A percentile compares a stretch with the other conserved stretches of the same genome.
phyloP scores from a whole-genome alignment of 2,329 filamentous ascomycete genomes.

The Colletotrichum australisinense region DNA sequence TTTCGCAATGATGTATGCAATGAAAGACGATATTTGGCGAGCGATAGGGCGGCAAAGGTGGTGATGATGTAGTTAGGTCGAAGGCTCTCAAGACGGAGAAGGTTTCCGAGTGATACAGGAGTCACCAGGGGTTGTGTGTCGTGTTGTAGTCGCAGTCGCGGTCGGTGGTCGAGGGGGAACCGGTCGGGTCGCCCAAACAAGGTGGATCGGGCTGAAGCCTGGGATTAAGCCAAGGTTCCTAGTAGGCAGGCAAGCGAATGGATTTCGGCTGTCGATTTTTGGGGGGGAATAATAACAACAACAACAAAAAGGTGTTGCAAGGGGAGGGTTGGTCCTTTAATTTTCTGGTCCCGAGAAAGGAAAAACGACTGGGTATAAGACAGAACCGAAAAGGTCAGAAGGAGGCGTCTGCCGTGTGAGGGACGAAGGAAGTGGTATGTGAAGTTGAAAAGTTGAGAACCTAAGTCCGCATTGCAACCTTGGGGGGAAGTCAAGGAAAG shows the following conservation, averaged over 20 bases:
- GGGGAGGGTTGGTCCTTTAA: slow-evolving; percentile 2
- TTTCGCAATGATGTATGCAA: slow-evolving; percentile 1
- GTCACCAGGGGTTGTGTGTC: background rate
- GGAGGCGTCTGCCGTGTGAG: slow-evolving; percentile 2
- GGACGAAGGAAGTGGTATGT: slow-evolving; percentile 7
- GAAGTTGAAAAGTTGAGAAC: slow-evolving; percentile 6
- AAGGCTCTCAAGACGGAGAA: background rate
- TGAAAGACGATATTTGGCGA: background rate
- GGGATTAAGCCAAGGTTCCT: background rate
- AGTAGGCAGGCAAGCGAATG: slow-evolving; percentile 17
- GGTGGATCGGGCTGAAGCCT: slow-evolving; percentile 22
- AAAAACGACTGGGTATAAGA: slow-evolving; percentile 31
- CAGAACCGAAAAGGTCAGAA: slow-evolving; percentile 20
- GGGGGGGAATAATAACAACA: slow-evolving; percentile 3
- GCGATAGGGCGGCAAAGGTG: background rate
- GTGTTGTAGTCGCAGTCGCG: background rate
- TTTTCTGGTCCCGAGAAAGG: slow-evolving; percentile 1
- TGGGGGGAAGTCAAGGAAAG: background rate
- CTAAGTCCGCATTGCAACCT: background rate
- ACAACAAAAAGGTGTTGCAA: slow-evolving; percentile 8
- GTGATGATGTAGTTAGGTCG: background rate
- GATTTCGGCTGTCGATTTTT: background rate
- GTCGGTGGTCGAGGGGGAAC: background rate
- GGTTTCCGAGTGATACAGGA: background rate
- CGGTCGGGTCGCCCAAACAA: slow-evolving; percentile 11